A percentile compares a stretch with the other conserved stretches of the same genome.
These are phyloP conservation scores for Malassezia pachydermatis DNA, from an alignment of 1,284 basidiomycete genomes.

Conservation along the genomic window DNA sequence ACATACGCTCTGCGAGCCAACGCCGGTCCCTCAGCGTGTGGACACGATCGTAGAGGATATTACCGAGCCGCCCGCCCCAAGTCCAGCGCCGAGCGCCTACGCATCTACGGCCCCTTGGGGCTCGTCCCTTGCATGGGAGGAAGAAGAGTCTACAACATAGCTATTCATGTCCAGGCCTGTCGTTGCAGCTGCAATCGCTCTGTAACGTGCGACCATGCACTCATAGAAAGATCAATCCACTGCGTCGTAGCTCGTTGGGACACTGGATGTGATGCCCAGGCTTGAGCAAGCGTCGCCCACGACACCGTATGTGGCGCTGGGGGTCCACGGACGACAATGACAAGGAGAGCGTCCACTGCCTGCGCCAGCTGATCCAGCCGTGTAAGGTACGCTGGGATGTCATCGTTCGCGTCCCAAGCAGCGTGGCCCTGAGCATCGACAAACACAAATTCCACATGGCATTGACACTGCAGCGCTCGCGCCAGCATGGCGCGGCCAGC, in stretches of 20 bases:
- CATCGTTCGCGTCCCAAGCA: not conserved
- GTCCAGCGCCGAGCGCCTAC: too few species aligned
- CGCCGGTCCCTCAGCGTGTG: conserved; percentile 2
- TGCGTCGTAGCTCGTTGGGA: not conserved
- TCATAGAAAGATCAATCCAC: not conserved
- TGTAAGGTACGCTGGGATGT: not conserved
- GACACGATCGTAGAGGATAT: conserved; percentile 7
- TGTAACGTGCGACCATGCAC: not conserved
- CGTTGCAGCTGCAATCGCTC: not conserved
- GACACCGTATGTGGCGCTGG: not conserved
- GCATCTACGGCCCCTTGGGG: too few species aligned
- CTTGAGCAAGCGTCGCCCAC: not conserved
- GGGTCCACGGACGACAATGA: conserved; percentile 1
- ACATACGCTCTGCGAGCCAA: conserved; percentile 14
- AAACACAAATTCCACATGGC: conserved; percentile 11
- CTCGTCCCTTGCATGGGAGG: too few species aligned
- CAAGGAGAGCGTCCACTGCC: not conserved
- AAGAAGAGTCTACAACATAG: too few species aligned
- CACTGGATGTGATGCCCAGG: conserved; percentile 2
- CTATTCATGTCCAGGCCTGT: too few species aligned
- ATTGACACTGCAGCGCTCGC: conserved; percentile 12
- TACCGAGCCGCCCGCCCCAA: not conserved
- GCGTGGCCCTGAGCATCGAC: not conserved
- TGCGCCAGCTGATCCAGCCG: conserved; percentile 13
- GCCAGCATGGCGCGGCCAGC: conserved; percentile 14